Percentiles rank a stretch among this genome's conserved stretches.
Conservation (phyloP, 2,329 filamentous ascomycete genomes). For the Diaporthe ilicicola region DNA sequence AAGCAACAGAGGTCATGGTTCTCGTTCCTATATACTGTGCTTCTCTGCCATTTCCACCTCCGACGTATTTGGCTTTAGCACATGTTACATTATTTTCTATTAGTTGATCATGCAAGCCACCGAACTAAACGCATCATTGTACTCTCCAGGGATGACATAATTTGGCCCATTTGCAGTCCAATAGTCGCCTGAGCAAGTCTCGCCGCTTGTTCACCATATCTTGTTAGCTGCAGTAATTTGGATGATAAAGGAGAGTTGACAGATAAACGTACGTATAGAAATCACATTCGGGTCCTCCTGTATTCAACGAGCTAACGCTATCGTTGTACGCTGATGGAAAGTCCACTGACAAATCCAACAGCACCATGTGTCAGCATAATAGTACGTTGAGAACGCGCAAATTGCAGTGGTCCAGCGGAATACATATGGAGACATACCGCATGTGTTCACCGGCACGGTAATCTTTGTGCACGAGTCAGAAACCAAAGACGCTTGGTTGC, state of each 20-base stretch:
- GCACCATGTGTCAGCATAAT: neutral
- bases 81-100: neutral
- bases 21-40: neutral
- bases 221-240: neutral
- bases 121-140: slow-evolving; percentile 17
- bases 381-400: neutral
- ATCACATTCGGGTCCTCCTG: slow-evolving; percentile 9
- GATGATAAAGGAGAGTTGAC: neutral
- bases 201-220: neutral
- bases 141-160: slow-evolving; percentile 21
- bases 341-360: neutral
- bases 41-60: neutral
- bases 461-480: slow-evolving; percentile 18
- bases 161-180: slow-evolving; percentile 18
- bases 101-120: neutral
- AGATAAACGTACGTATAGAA: slow-evolving; percentile 15
- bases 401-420: accelerated
- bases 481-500: slow-evolving; percentile 21
- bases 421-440: neutral
- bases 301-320: slow-evolving; percentile 17
- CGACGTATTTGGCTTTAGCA: neutral
- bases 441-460: slow-evolving; percentile 19
- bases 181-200: slow-evolving; percentile 10
- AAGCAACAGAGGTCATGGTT: neutral
- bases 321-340: slow-evolving; percentile 14